Evolutionary conservation across 805 yeast genomes (phyloP).

Genomic region (Clavispora asparagi): DNA sequence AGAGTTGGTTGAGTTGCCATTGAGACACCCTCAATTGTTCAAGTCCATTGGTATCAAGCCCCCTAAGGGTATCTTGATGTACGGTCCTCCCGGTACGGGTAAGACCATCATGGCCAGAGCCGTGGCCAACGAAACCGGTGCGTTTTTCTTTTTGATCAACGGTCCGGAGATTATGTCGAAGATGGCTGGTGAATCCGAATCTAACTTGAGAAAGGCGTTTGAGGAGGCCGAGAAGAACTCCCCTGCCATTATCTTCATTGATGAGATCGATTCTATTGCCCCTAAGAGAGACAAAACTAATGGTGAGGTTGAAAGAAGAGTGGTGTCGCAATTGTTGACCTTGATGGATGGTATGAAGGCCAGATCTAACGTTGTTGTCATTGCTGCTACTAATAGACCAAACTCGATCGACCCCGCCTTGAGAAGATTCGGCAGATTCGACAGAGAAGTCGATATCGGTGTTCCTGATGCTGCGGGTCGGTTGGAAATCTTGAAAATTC

Average conservation of each 20-base stretch:
- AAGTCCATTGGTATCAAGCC: slow-evolving; percentile 98
- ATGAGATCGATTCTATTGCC: slow-evolving; percentile 97
- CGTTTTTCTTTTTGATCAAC: slow-evolving; percentile 94
- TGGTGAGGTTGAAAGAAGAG: slow-evolving; percentile 99
- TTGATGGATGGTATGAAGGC: slow-evolving; percentile 99
- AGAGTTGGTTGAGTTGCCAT: slow-evolving; percentile 95
- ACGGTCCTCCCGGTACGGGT: slow-evolving; percentile 99
- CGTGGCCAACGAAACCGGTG: slow-evolving; percentile 99
- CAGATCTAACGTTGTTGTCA: slow-evolving; percentile 95
- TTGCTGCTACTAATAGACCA: slow-evolving; percentile 94
- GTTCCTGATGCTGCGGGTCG: slow-evolving; percentile 98
- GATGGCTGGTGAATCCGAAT: slow-evolving; percentile 99
- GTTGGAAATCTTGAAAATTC: slow-evolving; percentile 92
- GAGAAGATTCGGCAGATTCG: slow-evolving; percentile 82
- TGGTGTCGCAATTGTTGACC: slow-evolving; percentile 94
- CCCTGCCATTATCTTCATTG: slow-evolving; percentile 95
- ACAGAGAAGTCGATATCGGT: slow-evolving; percentile 82
- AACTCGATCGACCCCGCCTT: slow-evolving; percentile 82
- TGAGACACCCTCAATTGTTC: slow-evolving; percentile 97
- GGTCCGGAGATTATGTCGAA: slow-evolving; percentile 99
- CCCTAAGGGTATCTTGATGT: slow-evolving; percentile 96
- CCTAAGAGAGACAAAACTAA: slow-evolving; percentile 99
- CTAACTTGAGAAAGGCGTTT: slow-evolving; percentile 93
- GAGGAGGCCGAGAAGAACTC: slow-evolving; percentile 99
- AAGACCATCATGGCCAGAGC: slow-evolving; percentile 99